Evolutionary conservation across 495 filamentous ascomycete species (phyloP).

Genomic region (Penicillium malachiteum): DNA sequence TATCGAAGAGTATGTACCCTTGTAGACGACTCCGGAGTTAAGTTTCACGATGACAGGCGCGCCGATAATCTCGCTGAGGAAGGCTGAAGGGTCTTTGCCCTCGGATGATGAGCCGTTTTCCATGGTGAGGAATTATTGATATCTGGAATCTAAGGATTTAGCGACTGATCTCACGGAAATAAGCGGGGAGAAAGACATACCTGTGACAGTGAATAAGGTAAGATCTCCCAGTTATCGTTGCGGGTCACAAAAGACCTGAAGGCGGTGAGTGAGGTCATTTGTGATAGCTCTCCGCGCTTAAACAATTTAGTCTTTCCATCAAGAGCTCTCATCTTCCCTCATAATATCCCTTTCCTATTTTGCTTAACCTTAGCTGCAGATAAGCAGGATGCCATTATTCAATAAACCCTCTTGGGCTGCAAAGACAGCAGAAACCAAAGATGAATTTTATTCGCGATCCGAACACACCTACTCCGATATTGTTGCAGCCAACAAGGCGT

Average conservation of each 20-base stretch:
- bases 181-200: neutral
- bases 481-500: constrained; percentile 51
- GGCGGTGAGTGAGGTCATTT: neutral
- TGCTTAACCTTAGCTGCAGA: neutral
- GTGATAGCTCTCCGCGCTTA: neutral
- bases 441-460: constrained; percentile 67
- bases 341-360: neutral
- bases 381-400: constrained; percentile 58
- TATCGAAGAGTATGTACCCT: constrained; percentile 58
- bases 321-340: neutral
- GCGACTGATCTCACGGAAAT: too few species aligned
- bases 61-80: constrained; percentile 89
- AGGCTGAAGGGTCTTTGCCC: constrained; percentile 85
- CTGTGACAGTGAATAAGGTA: neutral
- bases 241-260: neutral
- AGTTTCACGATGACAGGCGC: constrained; percentile 90
- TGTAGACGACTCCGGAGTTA: constrained; percentile 93
- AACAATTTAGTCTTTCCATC: neutral
- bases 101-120: constrained; percentile 69
- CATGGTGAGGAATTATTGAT: constrained; percentile 43
- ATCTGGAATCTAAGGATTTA: too few species aligned
- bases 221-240: too few species aligned
- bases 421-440: constrained; percentile 40
- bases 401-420: constrained; percentile 63
- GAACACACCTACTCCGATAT: constrained; percentile 61